Evolutionary conservation across 1,139 yeast genomes (phyloP), one percentile per base, ranked within the genome.

Genomic region (Kodamaea suecica): DNA sequence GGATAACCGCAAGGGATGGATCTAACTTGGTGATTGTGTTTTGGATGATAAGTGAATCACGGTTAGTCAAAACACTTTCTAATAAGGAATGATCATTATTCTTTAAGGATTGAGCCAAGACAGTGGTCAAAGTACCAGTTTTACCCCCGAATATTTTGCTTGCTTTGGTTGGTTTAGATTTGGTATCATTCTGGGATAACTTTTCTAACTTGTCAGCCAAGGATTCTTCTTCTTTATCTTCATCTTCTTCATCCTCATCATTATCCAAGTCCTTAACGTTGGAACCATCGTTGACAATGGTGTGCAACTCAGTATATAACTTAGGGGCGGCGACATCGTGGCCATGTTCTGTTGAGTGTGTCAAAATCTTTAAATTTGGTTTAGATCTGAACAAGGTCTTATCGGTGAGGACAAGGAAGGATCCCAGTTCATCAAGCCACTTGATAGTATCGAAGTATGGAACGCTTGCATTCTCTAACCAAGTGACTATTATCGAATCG

Each of bases 1-100:
- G 67, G 7, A 75, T 59, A 9, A 87, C 86, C 0, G 95, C 92
- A 35, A 84, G 67, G 1, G 78, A 62, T 1, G 96, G 77, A 49
- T 82, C 84, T 35, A 87, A 66, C 45, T 83, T 71, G 41, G 78
- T 66, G 27, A 87, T 77, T 8, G 96, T 84, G 31, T 77, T 73
- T 55, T 80, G 80, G 43, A 92, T 82, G 29, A 85, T 76, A 11
- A 66, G 68, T 42, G 84, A 85, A 53, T 92, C 95, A 36, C 80
- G 74, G 47, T 80, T 82, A 43, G 76, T 72, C 47, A 94, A 70
- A 8, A 95, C 95, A 1, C 87, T 77, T 57, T 94, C 97, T 41
- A 84, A 63, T 33, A 83, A 63, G 1, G 84, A 59, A 47, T 78
- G 84, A 51, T 84, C 94, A 48, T 81, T 82, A 19, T 84, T 78